Evolutionary conservation across 2,329 filamentous ascomycete species (phyloP).

Genomic region (Ceratocystis cacaofunesta): DNA sequence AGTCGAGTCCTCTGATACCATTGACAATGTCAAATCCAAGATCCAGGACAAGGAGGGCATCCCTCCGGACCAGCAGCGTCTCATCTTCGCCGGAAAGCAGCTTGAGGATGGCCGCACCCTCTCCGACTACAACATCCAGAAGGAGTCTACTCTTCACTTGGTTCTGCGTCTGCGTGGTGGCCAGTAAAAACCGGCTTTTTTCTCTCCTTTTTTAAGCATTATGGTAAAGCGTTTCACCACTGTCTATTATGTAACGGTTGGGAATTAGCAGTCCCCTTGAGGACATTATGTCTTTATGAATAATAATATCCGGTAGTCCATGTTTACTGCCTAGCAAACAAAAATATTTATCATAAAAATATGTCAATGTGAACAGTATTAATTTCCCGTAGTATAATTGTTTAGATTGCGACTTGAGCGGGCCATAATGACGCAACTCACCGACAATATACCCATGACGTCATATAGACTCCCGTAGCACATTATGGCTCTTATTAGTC

Average conservation of each 20-base stretch:
- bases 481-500: not conserved
- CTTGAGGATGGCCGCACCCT: conserved; percentile 83
- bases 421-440: not conserved
- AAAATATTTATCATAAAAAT: not conserved
- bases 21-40: conserved; percentile 89
- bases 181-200: conserved; percentile 9
- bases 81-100: conserved; percentile 91
- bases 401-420: not conserved
- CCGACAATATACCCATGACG: not conserved
- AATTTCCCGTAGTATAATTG: not conserved
- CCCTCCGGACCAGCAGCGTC: conserved; percentile 82
- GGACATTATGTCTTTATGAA: conserved; percentile 13
- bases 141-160: conserved; percentile 68
- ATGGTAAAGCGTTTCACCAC: not conserved
- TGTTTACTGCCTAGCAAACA: not conserved
- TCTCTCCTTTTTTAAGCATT: not conserved
- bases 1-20: conserved; percentile 78
- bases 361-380: not conserved
- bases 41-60: conserved; percentile 92
- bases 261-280: conserved; percentile 7
- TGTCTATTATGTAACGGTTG: not conserved
- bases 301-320: conserved; percentile 8
- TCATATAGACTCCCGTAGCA: not conserved
- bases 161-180: conserved; percentile 71
- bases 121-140: conserved; percentile 94